Percentiles rank a stretch among this genome's conserved stretches.
phyloP scores from a whole-genome alignment of 2,329 filamentous ascomycete species.

The Diplodia scrobiculata region DNA sequence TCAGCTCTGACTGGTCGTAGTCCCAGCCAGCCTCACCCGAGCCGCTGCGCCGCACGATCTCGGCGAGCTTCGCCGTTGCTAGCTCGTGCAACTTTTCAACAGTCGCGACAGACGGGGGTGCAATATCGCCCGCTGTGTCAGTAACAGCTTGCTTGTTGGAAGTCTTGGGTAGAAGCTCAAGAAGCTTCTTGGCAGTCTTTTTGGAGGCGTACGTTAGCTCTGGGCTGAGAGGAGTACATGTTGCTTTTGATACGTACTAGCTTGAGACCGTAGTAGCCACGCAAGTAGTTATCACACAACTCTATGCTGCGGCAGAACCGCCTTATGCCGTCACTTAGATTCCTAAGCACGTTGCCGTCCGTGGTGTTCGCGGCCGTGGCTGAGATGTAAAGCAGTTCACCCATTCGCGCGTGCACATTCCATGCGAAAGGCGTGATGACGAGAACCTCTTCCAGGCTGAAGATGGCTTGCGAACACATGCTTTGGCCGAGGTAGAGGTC shows the following conservation, averaged over 20 bases:
- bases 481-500: slow-evolving; percentile 83
- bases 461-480: slow-evolving; percentile 79
- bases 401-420: slow-evolving; percentile 90
- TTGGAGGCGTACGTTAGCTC: background rate
- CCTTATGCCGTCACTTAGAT: slow-evolving; percentile 72
- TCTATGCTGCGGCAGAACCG: slow-evolving; percentile 90
- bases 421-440: slow-evolving; percentile 87
- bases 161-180: slow-evolving; percentile 36
- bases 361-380: slow-evolving; percentile 42
- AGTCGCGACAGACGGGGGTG: slow-evolving; percentile 60
- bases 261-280: slow-evolving; percentile 90
- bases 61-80: slow-evolving; percentile 72
- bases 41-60: slow-evolving; percentile 69
- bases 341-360: slow-evolving; percentile 47
- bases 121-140: slow-evolving; percentile 43
- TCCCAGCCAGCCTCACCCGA: slow-evolving; percentile 69
- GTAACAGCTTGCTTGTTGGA: slow-evolving; percentile 36
- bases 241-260: slow-evolving; percentile 58
- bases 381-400: slow-evolving; percentile 78
- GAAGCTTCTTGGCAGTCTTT: slow-evolving; percentile 31
- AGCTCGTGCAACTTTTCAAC: slow-evolving; percentile 69
- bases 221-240: background rate
- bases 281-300: slow-evolving; percentile 87
- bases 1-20: slow-evolving; percentile 70
- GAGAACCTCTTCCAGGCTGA: slow-evolving; percentile 85